Evolutionary conservation across 2,329 filamentous ascomycete genomes (phyloP), one percentile per base, ranked within the genome.

Genomic region (Penicillium sp.): DNA sequence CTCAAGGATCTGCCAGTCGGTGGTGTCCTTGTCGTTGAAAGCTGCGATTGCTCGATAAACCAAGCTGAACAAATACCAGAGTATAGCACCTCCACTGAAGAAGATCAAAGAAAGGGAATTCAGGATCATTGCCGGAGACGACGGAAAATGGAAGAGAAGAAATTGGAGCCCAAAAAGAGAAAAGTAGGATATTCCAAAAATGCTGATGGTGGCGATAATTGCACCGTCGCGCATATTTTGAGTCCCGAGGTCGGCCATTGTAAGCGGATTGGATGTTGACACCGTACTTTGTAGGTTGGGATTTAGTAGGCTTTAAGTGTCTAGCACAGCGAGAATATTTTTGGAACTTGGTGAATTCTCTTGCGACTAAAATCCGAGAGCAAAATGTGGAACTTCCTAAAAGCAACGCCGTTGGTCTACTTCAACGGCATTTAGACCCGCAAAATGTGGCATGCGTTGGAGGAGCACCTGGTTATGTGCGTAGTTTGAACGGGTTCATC

Each of bases 1-100:
- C 47, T 59, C 57, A 21, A 56, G 47, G 31, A 52, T 54, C 21
- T 56, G 50, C 54, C 50, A 49, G 10, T 51, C 34, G 43, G 29
- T 46, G 18, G 57, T 47, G 27, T 54, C n/a, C 11, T 43, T 45
- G 13, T 47, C 50, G 5, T 47, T 32, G 40, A 54, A 24, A 5
- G 46, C 49, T n/a, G 27, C 27, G 21, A 53, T 43, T 4, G 34
- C 24, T 13, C 47, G 38, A 5, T 45, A 51, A 21, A 18, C 22
- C 14, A 51, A 32, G 10, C 38, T 27, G 1, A 14, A 39, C 5
- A 40, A 13, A n/a, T 22, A 51, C 43, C 31, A 51, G 8, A 21
- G 4, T 3, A 51, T 46, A 3, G 39, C 18, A 9, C 49, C 42
- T 2, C 10, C 21, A 11, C 29, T 9, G 24, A 46, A 51, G 9